Base-by-base conservation (phyloP, 2,329 filamentous ascomycete species). In the Talaromyces verruculosus region DNA sequence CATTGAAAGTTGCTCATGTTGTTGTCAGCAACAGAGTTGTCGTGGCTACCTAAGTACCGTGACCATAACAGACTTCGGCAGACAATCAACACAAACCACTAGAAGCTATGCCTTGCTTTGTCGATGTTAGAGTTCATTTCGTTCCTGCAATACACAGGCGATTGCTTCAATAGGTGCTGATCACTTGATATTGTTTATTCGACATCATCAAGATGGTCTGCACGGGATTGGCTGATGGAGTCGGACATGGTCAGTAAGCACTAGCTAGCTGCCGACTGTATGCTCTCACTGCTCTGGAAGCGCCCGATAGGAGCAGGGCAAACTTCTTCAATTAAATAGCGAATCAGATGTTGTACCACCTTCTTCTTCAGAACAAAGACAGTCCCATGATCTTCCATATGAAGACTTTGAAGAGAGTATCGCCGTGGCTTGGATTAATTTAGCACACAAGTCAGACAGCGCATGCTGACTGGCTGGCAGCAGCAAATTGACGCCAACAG, bases 401-500 rank as follows among this genome's bases (percentile, higher is more conserved):
- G 41, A n/a, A 25, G 47, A 53, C 7, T 15, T n/a, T 45, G 41
- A n/a, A 25, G 47, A 53, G 15, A 37, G 19, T 57, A 57, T 37
- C 53, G 53, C 53, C 53, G 53, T 57, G 53, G 53, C 53, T 37
- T 37, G 53, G 19, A 39, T 30, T 30, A 17, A 19, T 53, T n/a
- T 53, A 30, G 49, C 49, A 33, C 6, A 8, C 17, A 33, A n/a
- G 28, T 1, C 22, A 17, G 15, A 41, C 15, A 59, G 15, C 33
- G 11, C 35, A 30, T 1, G 39, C 39, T 60, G 57, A 60, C 37
- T 60, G 57, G 57, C 57, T 13, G 37, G 15, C 22, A n/a, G 22
- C 55, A 35, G 33, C 33, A 58, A 41, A 39, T 58, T 58, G 55
- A 17, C 55, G 55, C 55, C 55, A 57, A 13, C 30, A 35, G n/a